These are phyloP conservation scores for Penicillium argentinense DNA, from an alignment of 495 filamentous ascomycete genomes.

Conservation along the genomic window DNA sequence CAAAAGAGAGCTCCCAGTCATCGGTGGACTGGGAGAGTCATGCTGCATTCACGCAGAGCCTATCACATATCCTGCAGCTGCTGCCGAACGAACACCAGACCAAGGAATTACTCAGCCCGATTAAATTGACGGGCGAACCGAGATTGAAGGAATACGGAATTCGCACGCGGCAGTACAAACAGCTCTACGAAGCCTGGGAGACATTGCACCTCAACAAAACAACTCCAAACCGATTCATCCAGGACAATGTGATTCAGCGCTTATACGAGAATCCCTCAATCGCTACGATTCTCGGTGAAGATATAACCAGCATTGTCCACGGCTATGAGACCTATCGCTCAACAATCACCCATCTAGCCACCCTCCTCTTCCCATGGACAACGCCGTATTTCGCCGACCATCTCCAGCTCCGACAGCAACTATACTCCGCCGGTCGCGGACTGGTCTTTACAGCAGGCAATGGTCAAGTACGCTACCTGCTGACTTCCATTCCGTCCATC, in stretches of 20 bases:
- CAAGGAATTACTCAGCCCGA: slow-evolving; percentile 6
- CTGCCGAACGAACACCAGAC: background rate
- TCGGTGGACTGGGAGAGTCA: background rate
- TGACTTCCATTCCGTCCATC: slow-evolving; percentile 32
- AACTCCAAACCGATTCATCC: background rate
- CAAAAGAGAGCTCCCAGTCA: background rate
- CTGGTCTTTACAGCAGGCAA: slow-evolving; percentile 35
- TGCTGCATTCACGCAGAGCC: background rate
- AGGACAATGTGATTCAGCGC: slow-evolving; percentile 1
- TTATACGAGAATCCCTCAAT: slow-evolving; percentile 8
- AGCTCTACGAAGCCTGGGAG: slow-evolving; percentile 18
- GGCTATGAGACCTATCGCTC: slow-evolving; percentile 28
- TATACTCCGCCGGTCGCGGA: slow-evolving; percentile 17
- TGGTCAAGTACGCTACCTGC: slow-evolving; percentile 26
- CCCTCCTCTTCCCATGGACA: slow-evolving; percentile 32
- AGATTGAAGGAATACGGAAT: slow-evolving; percentile 18
- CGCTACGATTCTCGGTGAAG: background rate
- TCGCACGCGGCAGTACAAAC: slow-evolving; percentile 18
- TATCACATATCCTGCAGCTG: background rate
- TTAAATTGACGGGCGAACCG: slow-evolving; percentile 14
- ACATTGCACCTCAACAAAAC: slow-evolving; percentile 7
- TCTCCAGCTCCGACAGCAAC: slow-evolving; percentile 24
- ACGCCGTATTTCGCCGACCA: slow-evolving; percentile 32
- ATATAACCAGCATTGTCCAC: slow-evolving; percentile 14
- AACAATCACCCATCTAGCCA: slow-evolving; percentile 21